phyloP scores from a whole-genome alignment of 176 grass and related monocot species.

The Melocanna baccifera region DNA sequence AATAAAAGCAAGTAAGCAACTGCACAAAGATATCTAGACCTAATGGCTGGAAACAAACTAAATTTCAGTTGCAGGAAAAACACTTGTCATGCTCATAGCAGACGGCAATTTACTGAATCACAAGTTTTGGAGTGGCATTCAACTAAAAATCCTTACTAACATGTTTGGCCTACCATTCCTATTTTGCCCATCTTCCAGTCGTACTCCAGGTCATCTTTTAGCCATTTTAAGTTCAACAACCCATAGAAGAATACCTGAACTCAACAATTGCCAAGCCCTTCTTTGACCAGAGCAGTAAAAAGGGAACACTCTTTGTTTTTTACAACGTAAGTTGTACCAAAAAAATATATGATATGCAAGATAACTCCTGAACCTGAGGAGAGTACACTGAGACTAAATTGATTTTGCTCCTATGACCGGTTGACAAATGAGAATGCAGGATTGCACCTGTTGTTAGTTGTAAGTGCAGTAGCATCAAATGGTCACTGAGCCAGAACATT shows the following conservation, averaged over 20 bases:
- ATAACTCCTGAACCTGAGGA: constrained; percentile 16
- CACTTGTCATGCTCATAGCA: neutral
- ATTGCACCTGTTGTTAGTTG: constrained; percentile 1
- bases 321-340: neutral
- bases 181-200: neutral
- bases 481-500: constrained; percentile 58
- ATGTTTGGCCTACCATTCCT: neutral
- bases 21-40: neutral
- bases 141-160: neutral
- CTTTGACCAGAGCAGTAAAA: neutral
- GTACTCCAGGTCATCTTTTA: neutral
- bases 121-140: neutral
- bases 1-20: neutral
- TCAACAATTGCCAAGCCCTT: neutral
- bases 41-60: neutral
- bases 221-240: neutral
- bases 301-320: neutral
- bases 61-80: neutral
- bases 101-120: neutral
- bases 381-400: neutral
- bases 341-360: neutral
- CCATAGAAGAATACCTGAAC: neutral
- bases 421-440: neutral
- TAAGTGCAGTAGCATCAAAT: neutral
- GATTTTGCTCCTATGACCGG: neutral